These are phyloP conservation scores for Paecilomyces dactylethromorphus DNA, from an alignment of 2,329 filamentous ascomycete species.

Conservation along the genomic window DNA sequence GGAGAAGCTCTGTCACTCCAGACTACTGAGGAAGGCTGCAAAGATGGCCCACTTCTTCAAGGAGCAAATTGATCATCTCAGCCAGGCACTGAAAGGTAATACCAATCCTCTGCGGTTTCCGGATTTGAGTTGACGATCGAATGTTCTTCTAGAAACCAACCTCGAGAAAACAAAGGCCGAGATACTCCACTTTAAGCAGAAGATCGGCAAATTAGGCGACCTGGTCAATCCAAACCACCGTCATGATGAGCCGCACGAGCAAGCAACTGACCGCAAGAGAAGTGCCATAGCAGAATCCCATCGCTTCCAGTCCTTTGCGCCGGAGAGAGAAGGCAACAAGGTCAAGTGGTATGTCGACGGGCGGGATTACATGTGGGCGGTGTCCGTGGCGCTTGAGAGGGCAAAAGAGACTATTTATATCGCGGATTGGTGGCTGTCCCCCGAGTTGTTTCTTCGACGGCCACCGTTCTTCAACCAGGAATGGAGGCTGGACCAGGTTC, in stretches of 20 bases:
- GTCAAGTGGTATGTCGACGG: constrained; percentile 98
- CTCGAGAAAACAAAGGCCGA: constrained; percentile 11
- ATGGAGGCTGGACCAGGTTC: constrained; percentile 75
- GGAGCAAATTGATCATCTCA: constrained; percentile 15
- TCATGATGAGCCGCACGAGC: constrained; percentile 88
- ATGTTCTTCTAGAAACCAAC: constrained; percentile 8
- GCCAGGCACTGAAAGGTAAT: constrained; percentile 21
- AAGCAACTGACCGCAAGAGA: constrained; percentile 75
- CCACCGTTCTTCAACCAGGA: constrained; percentile 77
- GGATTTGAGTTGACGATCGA: constrained; percentile 1
- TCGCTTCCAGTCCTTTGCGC: constrained; percentile 86
- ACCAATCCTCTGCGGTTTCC: not conserved
- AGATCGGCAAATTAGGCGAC: constrained; percentile 59
- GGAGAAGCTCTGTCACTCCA: not conserved
- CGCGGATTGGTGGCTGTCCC: constrained; percentile 93
- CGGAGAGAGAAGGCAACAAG: constrained; percentile 74
- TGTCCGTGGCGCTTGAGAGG: constrained; percentile 80
- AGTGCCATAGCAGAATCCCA: constrained; percentile 64
- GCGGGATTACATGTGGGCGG: constrained; percentile 90
- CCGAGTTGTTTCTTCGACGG: constrained; percentile 75
- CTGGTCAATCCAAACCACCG: constrained; percentile 80
- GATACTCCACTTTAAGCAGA: constrained; percentile 51
- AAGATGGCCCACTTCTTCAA: constrained; percentile 13
- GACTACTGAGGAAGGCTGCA: not conserved
- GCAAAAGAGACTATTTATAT: constrained; percentile 95